Percentiles rank a stretch among this genome's conserved stretches.
Evolutionary conservation across 371 early-diverging fungal species (phyloP).

Genomic region (Mucor velutinosus): DNA sequence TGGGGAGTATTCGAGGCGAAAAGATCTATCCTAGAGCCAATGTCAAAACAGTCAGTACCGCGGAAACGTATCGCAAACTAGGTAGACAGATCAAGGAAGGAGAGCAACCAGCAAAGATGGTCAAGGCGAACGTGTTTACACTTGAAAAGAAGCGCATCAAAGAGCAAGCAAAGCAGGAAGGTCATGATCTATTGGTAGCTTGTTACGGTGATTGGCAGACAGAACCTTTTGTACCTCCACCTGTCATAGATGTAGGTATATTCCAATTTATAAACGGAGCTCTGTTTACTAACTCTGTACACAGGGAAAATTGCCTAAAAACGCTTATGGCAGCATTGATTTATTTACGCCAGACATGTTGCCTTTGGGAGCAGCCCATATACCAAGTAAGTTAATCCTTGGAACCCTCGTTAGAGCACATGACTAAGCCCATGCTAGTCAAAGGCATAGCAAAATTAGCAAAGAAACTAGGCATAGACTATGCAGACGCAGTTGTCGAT

Average conservation of each 20-base stretch:
- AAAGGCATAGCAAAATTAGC: constrained; percentile 68
- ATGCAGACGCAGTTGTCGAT: constrained; percentile 80
- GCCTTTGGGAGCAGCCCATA: constrained; percentile 80
- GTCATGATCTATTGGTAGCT: constrained; percentile 31
- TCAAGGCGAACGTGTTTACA: constrained; percentile 67
- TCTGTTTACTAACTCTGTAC: not conserved
- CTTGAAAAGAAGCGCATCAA: constrained; percentile 54
- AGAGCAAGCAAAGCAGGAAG: constrained; percentile 51
- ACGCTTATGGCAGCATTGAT: constrained; percentile 82
- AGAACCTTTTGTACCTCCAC: constrained; percentile 59
- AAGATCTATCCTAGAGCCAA: constrained; percentile 76
- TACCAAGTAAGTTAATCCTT: constrained; percentile 51
- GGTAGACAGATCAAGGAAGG: constrained; percentile 56
- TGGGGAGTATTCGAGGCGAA: constrained; percentile 81
- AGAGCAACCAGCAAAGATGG: constrained; percentile 69
- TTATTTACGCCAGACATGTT: constrained; percentile 83
- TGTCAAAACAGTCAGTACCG: constrained; percentile 62
- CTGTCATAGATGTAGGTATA: constrained; percentile 62
- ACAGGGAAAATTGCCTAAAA: constrained; percentile 80
- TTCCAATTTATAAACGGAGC: not conserved
- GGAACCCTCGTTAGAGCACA: not conserved
- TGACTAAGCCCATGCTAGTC: constrained; percentile 22
- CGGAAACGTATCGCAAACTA: constrained; percentile 69
- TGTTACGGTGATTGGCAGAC: constrained; percentile 94
- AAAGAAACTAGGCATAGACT: constrained; percentile 75